Conservation (phyloP, 116 monocot genomes). For the Iris pallida region DNA sequence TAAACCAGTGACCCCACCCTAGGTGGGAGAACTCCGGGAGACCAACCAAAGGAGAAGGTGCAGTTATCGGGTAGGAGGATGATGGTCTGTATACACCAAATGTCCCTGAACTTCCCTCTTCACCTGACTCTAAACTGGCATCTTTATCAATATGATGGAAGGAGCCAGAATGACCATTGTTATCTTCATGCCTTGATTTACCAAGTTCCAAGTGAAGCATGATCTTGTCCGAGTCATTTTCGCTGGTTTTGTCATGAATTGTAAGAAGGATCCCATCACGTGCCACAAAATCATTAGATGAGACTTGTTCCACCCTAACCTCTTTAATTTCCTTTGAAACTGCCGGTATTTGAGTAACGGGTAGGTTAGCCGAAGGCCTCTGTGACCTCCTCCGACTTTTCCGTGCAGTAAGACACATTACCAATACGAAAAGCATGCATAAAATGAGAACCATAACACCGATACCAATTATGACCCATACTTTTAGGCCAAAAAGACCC, state of each 20-base stretch:
- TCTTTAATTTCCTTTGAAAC: slow-evolving; percentile 75
- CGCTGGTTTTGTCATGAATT: slow-evolving; percentile 34
- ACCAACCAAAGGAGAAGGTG: slow-evolving; percentile 64
- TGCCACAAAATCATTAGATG: slow-evolving; percentile 25
- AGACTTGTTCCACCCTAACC: slow-evolving; percentile 41
- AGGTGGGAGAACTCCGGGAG: slow-evolving; percentile 76
- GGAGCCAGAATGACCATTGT: slow-evolving; percentile 19
- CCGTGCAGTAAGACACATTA: slow-evolving; percentile 21
- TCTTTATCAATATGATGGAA: slow-evolving; percentile 34
- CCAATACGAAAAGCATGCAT: slow-evolving; percentile 7
- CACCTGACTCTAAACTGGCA: slow-evolving; percentile 15
- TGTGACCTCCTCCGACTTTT: slow-evolving; percentile 16
- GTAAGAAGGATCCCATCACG: slow-evolving; percentile 30
- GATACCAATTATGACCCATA: slow-evolving; percentile 33
- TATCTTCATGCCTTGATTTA: slow-evolving; percentile 11
- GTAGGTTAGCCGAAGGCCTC: slow-evolving; percentile 23
- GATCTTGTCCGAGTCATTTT: slow-evolving; percentile 50
- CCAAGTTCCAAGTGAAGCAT: slow-evolving; percentile 13
- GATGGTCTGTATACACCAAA: slow-evolving; percentile 12
- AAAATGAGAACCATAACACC: slow-evolving; percentile 17
- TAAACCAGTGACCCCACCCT: slow-evolving; percentile 88
- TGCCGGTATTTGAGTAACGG: slow-evolving; percentile 46
- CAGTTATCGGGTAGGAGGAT: slow-evolving; percentile 36
- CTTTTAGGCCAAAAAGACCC: slow-evolving; percentile 23
- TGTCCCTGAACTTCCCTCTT: slow-evolving; percentile 20